phyloP scores from a whole-genome alignment of 768 basidiomycete species.

The Amanita brunnescens region DNA sequence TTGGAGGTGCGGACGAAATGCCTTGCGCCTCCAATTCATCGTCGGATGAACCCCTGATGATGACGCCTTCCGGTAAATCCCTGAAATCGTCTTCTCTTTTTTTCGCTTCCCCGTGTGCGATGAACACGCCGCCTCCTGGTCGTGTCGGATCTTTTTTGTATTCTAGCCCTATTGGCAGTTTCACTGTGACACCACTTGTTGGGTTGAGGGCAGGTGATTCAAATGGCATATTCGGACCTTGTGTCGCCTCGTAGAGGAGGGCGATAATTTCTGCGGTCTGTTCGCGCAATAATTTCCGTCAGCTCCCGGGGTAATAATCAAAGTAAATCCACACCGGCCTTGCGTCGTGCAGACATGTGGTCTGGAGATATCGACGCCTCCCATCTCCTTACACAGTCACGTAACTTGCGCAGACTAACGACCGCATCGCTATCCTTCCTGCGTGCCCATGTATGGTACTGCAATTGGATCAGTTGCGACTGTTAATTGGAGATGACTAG shows the following conservation, averaged over 20 bases:
- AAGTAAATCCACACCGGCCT: conserved; percentile 40
- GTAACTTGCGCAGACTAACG: conserved; percentile 65
- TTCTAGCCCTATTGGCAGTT: conserved; percentile 46
- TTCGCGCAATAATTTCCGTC: background rate
- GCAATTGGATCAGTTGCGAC: conserved; percentile 2
- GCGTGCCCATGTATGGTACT: conserved; percentile 94
- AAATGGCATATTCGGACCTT: conserved; percentile 46
- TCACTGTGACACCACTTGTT: conserved; percentile 56
- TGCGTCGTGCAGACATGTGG: conserved; percentile 90
- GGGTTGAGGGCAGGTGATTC: conserved; percentile 70
- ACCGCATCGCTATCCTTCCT: conserved; percentile 71
- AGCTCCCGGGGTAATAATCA: background rate
- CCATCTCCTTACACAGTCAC: conserved; percentile 83
- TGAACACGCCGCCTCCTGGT: conserved; percentile 82
- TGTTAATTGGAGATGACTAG: background rate
- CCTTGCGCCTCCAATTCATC: conserved; percentile 25
- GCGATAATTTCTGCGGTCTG: conserved; percentile 91
- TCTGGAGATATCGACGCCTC: conserved; percentile 81
- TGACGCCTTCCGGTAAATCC: conserved; percentile 46
- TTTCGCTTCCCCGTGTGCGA: conserved; percentile 45
- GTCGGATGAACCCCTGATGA: conserved; percentile 40
- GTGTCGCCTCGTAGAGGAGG: conserved; percentile 89
- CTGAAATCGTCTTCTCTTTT: conserved; percentile 36
- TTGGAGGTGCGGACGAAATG: conserved; percentile 15
- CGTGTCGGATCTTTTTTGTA: conserved; percentile 75